Conservation (phyloP, 768 basidiomycete genomes). For the Coprinellus micaceus region DNA sequence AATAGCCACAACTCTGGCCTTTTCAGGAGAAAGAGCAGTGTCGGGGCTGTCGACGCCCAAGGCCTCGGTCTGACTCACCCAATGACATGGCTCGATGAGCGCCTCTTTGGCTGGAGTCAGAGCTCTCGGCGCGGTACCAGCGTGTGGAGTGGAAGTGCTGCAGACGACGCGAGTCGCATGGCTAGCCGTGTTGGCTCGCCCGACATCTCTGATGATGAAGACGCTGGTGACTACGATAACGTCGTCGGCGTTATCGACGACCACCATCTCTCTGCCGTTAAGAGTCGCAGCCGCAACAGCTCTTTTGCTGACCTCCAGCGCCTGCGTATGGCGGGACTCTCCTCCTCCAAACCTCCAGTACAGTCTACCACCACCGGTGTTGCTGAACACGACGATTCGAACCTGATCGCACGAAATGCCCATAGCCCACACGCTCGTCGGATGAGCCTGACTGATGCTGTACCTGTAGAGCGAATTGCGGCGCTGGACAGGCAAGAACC, state of each 20-base stretch:
- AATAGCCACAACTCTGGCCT: conserved; percentile 71
- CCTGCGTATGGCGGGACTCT: conserved; percentile 41
- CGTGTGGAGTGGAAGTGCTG: conserved; percentile 69
- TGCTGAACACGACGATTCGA: conserved; percentile 38
- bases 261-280: conserved; percentile 40
- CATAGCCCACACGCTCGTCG: conserved; percentile 48
- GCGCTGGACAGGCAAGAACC: conserved; percentile 51
- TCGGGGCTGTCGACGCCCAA: conserved; percentile 81
- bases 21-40: conserved; percentile 77
- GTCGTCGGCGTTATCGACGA: conserved; percentile 66
- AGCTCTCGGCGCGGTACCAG: conserved; percentile 77
- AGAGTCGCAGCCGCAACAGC: conserved; percentile 58
- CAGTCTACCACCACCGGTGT: conserved; percentile 14
- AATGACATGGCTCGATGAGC: conserved; percentile 94
- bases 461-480: conserved; percentile 62
- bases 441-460: conserved; percentile 60
- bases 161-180: conserved; percentile 42
- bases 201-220: conserved; percentile 81
- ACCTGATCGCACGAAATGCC: conserved; percentile 31
- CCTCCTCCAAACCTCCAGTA: conserved; percentile 6
- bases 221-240: conserved; percentile 88
- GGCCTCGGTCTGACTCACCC: conserved; percentile 84
- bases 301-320: conserved; percentile 84
- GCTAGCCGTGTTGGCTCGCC: conserved; percentile 63
- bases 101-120: conserved; percentile 87